Base-by-base conservation (phyloP, 768 basidiomycete species). In the Tricholoma sp. region DNA sequence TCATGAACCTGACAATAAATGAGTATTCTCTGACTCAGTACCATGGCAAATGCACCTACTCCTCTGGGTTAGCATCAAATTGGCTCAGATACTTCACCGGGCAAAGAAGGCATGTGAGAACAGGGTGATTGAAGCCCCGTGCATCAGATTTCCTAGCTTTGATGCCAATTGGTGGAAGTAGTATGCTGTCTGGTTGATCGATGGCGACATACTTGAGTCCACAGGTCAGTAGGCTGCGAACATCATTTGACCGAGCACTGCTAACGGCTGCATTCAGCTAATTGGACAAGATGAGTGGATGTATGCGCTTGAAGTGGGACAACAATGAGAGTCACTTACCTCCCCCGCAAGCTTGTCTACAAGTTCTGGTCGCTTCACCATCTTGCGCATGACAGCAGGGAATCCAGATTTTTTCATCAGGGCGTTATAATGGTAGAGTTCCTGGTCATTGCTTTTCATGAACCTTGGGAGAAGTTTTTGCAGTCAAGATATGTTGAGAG, bases 61-160 rank as follows among this genome's bases (percentile, higher is more conserved):
- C 48, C 18, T 18, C 50, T 47, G 59, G 56, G 31, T 60, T 50
- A n/a, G 52, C 36, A 28, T 60, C 47, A 42, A 60, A 60, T 1
- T 54, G 32, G 5, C 34, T 36, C 13, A 57, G 51, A n/a, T 33
- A 45, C 28, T 48, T 39, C 13, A 54, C 44, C 3, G 57, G 60
- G 17, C 60, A 61, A 2, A 61, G 24, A 4, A 61, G 41, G 9
- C 47, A 52, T 18, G 58, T 55, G 12, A 59, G 33, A 6, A 56
- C n/a, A 11, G 50, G 58, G 31, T 61, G 58, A 15, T 59, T 53
- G 39, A 59, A 58, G 12, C 60, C 58, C 20, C 54, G 58, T 11
- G 12, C 15, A 2, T 10, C 37, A 20, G n/a, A 33, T 45, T 59
- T 61, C 6, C 28, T 37, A 50, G 50, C 56, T 10, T 53, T 51